A percentile compares a stretch with the other conserved stretches of the same genome.
These are phyloP conservation scores for Inonotus obliquus DNA, from an alignment of 1,284 basidiomycete species.

Conservation along the genomic window DNA sequence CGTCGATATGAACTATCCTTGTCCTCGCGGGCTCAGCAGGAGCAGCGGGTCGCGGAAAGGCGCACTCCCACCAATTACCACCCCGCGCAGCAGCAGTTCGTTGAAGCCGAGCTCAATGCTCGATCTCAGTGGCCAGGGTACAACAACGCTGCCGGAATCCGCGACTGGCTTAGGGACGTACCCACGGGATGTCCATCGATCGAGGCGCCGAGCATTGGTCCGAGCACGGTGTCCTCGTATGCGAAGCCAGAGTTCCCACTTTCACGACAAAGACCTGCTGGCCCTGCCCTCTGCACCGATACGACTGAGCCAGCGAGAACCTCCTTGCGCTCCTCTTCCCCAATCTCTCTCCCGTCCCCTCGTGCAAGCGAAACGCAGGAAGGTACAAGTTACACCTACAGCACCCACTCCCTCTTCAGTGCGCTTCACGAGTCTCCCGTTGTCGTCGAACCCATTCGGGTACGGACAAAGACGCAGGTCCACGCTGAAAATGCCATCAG, in stretches of 20 bases:
- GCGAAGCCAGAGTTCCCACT: conserved; percentile 40
- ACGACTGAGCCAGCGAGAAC: conserved; percentile 24
- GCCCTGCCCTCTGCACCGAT: conserved; percentile 45
- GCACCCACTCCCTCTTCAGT: conserved; percentile 16
- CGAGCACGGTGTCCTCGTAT: conserved; percentile 26
- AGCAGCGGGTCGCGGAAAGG: not conserved
- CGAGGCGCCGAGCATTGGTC: conserved; percentile 27
- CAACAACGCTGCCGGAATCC: conserved; percentile 29
- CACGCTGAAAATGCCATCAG: conserved; percentile 21
- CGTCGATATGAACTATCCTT: not conserved
- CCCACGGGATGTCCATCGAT: conserved; percentile 20
- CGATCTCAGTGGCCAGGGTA: conserved; percentile 18
- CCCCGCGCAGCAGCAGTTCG: not conserved
- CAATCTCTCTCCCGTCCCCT: conserved; percentile 22
- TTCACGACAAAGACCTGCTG: conserved; percentile 33
- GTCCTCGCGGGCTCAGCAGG: not conserved
- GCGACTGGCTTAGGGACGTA: conserved; percentile 29
- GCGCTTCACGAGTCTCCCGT: conserved; percentile 20
- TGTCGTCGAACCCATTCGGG: conserved; percentile 20
- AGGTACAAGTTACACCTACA: conserved; percentile 5
- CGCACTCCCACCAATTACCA: conserved; percentile 6
- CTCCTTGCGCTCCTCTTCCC: conserved; percentile 28
- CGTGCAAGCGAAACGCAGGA: conserved; percentile 3
- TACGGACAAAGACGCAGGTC: conserved; percentile 23
- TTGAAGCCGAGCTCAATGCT: not conserved